A percentile compares a stretch with the other conserved stretches of the same genome.
Conservation (phyloP, 371 early-diverging fungal genomes). For the Mucor sp. region DNA sequence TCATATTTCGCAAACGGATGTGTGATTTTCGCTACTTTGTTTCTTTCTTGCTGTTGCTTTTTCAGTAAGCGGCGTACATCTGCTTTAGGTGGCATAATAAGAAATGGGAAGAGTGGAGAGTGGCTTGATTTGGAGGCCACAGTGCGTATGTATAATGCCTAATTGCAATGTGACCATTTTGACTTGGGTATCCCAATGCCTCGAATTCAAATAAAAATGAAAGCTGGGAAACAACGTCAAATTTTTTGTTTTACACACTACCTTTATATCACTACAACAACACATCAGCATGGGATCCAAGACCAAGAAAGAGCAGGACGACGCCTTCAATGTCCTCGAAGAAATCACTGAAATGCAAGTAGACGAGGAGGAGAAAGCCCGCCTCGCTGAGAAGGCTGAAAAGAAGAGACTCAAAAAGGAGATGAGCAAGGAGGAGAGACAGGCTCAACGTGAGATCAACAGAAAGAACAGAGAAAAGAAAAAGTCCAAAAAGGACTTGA, state of each 20-base stretch:
- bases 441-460: slow-evolving; percentile 46
- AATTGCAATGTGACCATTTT: neutral
- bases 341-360: slow-evolving; percentile 18
- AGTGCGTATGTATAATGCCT: neutral
- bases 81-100: slow-evolving; percentile 30
- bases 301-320: slow-evolving; percentile 17
- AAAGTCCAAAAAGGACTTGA: slow-evolving; percentile 43
- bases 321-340: slow-evolving; percentile 25
- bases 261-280: too few relatives aligned
- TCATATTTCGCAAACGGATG: slow-evolving; percentile 57
- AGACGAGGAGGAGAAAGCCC: slow-evolving; percentile 16
- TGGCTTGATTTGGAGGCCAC: neutral
- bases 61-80: slow-evolving; percentile 48
- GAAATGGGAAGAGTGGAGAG: neutral
- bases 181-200: neutral
- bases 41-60: slow-evolving; percentile 41
- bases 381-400: slow-evolving; percentile 19
- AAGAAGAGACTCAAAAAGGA: slow-evolving; percentile 20
- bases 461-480: slow-evolving; percentile 47
- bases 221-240: neutral
- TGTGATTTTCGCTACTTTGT: slow-evolving; percentile 30
- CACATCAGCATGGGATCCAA: slow-evolving; percentile 15
- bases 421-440: slow-evolving; percentile 36
- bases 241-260: slow-evolving; percentile 9
- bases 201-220: neutral